Evolutionary conservation across 2,329 filamentous ascomycete genomes (phyloP), one percentile per base, ranked within the genome.

Genomic region (Fusarium guadeloupense): DNA sequence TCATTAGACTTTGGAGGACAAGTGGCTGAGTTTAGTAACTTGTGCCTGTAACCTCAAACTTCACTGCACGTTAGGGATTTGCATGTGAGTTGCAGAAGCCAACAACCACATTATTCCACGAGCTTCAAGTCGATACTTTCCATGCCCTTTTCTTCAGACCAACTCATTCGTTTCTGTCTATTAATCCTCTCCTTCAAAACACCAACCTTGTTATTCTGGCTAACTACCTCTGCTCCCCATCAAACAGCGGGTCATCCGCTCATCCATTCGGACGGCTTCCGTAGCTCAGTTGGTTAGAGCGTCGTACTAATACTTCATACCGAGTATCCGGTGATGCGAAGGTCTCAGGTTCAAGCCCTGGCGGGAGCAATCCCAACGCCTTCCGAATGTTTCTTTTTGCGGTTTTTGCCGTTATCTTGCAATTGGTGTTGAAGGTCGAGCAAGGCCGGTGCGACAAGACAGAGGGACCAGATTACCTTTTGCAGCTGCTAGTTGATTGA

Each of bases 221-320:
- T 58, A 43, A 58, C 4, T 1, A 10, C 14, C 4, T 12, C 4
- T 10, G 19, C 9, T 13, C 30, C 23, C 13, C 45, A 62, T 43
- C 59, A 28, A 62, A 58, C 28, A 62, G 59, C 52, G 52, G 59
- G 45, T 62, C 58, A 53, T 45, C 52, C 34, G 52, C 34, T 45
- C 12, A 47, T 17, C 9, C 14, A 44, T 44, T 52, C 44, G 63
- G 62, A 60, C 39, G 63, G 63, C 63, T 66, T 66, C 62, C 62
- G 59, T 66, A 69, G 69, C 68, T 68, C 53, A 55, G 53, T 55
- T 55, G 53, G 53, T 55, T 55, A 55, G 52, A 55, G 52, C 52
- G 52, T 55, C 52, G 52, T 55, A 55, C 52, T 55, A 55, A 55
- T 55, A 55, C 52, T 55, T 55, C 52, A 55, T 33, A 30, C 52